Conservation (phyloP, 1,139 yeast species). For the Yamadazyma sp. region DNA sequence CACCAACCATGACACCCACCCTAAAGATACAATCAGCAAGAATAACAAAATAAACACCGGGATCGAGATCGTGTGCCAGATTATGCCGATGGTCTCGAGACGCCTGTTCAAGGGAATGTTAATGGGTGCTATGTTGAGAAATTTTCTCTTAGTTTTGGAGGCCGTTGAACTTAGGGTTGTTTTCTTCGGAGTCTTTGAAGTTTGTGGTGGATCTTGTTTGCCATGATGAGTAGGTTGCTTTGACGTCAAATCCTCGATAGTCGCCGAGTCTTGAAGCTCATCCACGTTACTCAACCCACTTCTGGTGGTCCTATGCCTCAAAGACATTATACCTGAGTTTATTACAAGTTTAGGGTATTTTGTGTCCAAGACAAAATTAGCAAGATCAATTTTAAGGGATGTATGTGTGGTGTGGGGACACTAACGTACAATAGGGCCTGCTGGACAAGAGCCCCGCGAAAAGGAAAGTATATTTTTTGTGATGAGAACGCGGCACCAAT, state of each 20-base stretch:
- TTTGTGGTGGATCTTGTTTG: not conserved
- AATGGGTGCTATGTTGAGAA: slow-evolving; percentile 49
- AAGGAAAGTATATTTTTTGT: not conserved
- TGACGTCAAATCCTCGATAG: not conserved
- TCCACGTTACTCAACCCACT: slow-evolving; percentile 1
- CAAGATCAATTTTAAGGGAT: slow-evolving; percentile 4
- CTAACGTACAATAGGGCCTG: not conserved
- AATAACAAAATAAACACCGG: slow-evolving; percentile 58
- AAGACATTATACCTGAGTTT: too few relatives aligned
- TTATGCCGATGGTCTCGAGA: slow-evolving; percentile 67
- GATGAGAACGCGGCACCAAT: not conserved
- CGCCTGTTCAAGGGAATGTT: slow-evolving; percentile 58
- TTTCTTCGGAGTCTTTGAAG: not conserved
- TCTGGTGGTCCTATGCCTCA: slow-evolving; percentile 5
- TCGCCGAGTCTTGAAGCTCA: not conserved
- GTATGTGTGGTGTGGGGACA: slow-evolving; percentile 4
- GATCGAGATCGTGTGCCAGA: slow-evolving; percentile 76
- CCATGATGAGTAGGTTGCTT: not conserved
- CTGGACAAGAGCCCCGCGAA: slow-evolving; percentile 1
- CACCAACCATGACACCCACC: slow-evolving; percentile 71
- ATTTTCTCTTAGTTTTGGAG: slow-evolving; percentile 4
- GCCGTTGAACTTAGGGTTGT: too few relatives aligned
- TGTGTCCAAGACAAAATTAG: not conserved
- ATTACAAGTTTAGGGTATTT: too few relatives aligned
- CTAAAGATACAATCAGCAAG: slow-evolving; percentile 55